Base-by-base conservation (phyloP, 2,329 filamentous ascomycete genomes). In the Diaporthe destruens region DNA sequence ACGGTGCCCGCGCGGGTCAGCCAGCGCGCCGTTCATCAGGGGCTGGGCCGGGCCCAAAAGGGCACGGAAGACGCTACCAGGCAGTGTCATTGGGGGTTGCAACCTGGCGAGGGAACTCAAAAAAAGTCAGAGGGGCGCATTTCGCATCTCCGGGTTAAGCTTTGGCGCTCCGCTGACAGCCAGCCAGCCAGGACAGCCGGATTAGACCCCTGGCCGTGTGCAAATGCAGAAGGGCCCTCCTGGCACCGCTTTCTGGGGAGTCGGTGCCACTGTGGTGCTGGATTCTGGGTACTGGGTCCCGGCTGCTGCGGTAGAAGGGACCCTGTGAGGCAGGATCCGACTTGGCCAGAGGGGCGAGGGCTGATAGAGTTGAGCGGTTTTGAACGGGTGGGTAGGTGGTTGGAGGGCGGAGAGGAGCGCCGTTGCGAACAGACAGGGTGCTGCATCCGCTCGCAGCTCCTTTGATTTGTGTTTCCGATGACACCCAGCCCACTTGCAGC, bases 391-490 rank as follows among this genome's bases (percentile, higher is more conserved):
- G 61, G 2, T 14, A 23, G 47, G 6, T 25, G 47, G 47, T 8
- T 51, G 44, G 61, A 36, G 61, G 61, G 61, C 61, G 44, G 61
- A 66, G 61, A 53, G 61, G 61, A 66, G 32, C 47, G 47, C 61
- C 61, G 61, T 66, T 66, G 61, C 61, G 47, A 53, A 53, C 61
- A 53, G 61, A 66, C 61, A 66, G 61, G 61, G 61, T 66, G 61
- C 47, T 66, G 61, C 61, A 66, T 53, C 61, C 47, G 61, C 61
- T 39, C n/a, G 61, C 44, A 65, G 36, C n/a, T 66, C 25, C 44
- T 36, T n/a, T 66, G 59, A 49, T 49, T 65, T 65, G 59, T 63
- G 61, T 51, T 65, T 51, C 32, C 59, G 59, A 65, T 65, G 59
- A 49, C 29, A 65, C 59, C 59, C 44, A 65, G 29, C 59, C 59